Conservation (phyloP, 2,329 filamentous ascomycete species). For the Grosmannia serpens region DNA sequence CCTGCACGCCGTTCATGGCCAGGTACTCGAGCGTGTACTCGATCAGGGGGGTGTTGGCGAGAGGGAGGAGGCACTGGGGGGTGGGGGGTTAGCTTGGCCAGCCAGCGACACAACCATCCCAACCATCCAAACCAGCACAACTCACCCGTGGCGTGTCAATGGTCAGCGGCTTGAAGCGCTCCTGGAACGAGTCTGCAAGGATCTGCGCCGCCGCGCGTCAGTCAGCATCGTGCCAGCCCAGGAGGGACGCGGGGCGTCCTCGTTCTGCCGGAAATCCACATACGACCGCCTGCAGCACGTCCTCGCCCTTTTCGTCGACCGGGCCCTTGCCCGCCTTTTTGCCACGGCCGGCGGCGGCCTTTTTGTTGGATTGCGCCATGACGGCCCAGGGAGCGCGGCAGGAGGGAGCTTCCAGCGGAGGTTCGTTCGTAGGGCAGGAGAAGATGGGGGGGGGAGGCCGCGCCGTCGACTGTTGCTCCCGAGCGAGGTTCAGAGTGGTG, state of each 20-base stretch:
- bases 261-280: too few species aligned
- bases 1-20: constrained; percentile 86
- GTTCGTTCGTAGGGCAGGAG: neutral
- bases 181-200: constrained; percentile 89
- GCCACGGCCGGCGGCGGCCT: constrained; percentile 17
- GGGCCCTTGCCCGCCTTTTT: constrained; percentile 43
- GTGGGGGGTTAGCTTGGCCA: neutral
- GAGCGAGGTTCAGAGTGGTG: too few species aligned
- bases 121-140: constrained; percentile 24
- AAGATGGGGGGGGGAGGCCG: too few species aligned
- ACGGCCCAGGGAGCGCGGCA: neutral
- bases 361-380: constrained; percentile 28
- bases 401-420: neutral
- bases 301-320: constrained; percentile 43
- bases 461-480: too few species aligned
- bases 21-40: constrained; percentile 97
- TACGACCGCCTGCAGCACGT: constrained; percentile 46
- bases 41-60: constrained; percentile 89
- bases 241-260: too few species aligned
- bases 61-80: constrained; percentile 71
- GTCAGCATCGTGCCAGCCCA: neutral
- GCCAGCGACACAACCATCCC: neutral
- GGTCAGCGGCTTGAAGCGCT: constrained; percentile 80
- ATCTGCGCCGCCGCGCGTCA: constrained; percentile 38
- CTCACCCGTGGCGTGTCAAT: constrained; percentile 66